phyloP scores from a whole-genome alignment of 164 flowering plant species.

The Aristolochia californica region DNA sequence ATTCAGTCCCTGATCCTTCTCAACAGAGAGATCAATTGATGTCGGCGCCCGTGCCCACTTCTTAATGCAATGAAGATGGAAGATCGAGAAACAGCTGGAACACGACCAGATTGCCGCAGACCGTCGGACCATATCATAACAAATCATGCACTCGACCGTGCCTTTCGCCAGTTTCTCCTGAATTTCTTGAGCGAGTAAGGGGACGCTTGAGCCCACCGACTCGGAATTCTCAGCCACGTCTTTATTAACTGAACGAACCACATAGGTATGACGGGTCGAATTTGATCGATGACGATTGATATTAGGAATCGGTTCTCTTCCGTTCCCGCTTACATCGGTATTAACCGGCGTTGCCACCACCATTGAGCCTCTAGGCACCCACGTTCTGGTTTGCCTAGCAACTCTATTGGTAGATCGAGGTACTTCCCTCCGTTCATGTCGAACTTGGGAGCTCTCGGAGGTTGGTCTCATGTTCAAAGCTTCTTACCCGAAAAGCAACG shows the following conservation, averaged over 20 bases:
- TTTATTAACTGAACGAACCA: conserved; percentile 13
- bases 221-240: conserved; percentile 9
- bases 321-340: background rate
- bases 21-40: conserved; percentile 59
- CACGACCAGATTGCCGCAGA: conserved; percentile 92
- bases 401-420: conserved; percentile 19
- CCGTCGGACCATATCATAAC: conserved; percentile 89
- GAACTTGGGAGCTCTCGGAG: conserved; percentile 32
- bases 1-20: conserved; percentile 68
- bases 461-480: conserved; percentile 4
- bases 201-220: conserved; percentile 31
- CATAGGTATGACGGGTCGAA: conserved; percentile 12
- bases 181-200: conserved; percentile 88
- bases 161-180: conserved; percentile 76
- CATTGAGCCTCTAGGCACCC: conserved; percentile 57
- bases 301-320: background rate
- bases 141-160: conserved; percentile 88
- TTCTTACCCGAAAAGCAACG: no score
- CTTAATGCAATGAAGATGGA: conserved; percentile 76
- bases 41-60: conserved; percentile 97
- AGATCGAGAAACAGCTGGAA: conserved; percentile 80
- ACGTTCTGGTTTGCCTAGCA: conserved; percentile 27
- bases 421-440: conserved; percentile 38
- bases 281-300: conserved; percentile 20
- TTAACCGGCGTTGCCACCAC: conserved; percentile 4